A percentile compares a stretch with the other conserved stretches of the same genome.
Conservation (phyloP, 345 rosid genomes). For the Abelmoschus esculentus region DNA sequence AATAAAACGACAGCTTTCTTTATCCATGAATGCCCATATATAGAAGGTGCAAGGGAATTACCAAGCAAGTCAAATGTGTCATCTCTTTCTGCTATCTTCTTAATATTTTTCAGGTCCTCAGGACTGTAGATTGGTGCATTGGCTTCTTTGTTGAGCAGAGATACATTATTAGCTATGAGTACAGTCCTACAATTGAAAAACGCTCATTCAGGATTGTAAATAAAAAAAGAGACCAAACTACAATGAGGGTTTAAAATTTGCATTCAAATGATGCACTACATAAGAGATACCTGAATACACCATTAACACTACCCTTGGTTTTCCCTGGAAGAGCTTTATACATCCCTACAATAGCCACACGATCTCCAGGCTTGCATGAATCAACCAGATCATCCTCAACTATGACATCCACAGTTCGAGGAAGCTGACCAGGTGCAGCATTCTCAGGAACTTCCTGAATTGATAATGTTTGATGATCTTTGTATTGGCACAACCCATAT, state of each 20-base stretch:
- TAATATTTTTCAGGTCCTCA: constrained; percentile 70
- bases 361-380: constrained; percentile 96
- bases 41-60: constrained; percentile 77
- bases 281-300: constrained; percentile 74
- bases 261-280: not conserved
- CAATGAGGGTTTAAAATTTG: not conserved
- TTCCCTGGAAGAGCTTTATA: constrained; percentile 96
- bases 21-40: constrained; percentile 95
- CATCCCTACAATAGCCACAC: constrained; percentile 83
- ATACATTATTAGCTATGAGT: constrained; percentile 83
- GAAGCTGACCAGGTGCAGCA: constrained; percentile 99
- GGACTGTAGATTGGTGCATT: constrained; percentile 86
- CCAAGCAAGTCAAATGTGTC: constrained; percentile 86
- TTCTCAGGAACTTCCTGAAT: constrained; percentile 98
- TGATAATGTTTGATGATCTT: constrained; percentile 96
- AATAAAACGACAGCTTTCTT: constrained; percentile 87
- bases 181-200: constrained; percentile 57
- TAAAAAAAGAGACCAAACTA: not conserved
- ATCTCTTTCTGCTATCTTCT: constrained; percentile 76
- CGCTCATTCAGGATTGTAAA: constrained; percentile 14
- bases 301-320: constrained; percentile 91
- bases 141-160: constrained; percentile 92
- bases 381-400: constrained; percentile 97
- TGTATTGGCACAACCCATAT: constrained; percentile 82
- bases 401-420: constrained; percentile 84